Base-by-base conservation (phyloP, 306 rosid genomes). In the Sphenostylis stenocarpa region DNA sequence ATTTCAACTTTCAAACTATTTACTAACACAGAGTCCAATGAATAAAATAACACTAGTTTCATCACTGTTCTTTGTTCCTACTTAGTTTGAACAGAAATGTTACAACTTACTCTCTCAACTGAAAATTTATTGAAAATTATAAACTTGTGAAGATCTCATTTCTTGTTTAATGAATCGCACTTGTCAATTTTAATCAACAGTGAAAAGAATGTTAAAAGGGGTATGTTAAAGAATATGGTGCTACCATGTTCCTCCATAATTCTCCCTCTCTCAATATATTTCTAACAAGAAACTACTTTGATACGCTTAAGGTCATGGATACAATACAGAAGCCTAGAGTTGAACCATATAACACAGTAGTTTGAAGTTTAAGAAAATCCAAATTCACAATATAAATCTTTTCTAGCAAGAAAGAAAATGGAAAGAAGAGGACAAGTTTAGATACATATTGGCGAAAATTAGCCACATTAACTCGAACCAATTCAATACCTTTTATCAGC, bases 311-410 rank as follows among this genome's bases (percentile, higher is more conserved):
- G 48, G 33, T 49, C 20, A 45, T 31, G 56, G 38, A 55, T 58
- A 62, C 56, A 70, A 49, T 19, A 70, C 19, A 62, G 19, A 65
- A 62, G 38, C 64, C n/a, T 36, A 79, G 15, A 36, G 21, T 60
- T 43, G 33, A 60, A 52, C 53, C 36, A 74, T 20, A 26, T 6
- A 49, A 5, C 23, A n/a, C 7, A 14, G 4, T n/a, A 6, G 43
- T 15, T 14, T 7, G 6, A 33, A 23, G 67, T n/a, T 16, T 7
- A 7, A 34, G 28, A 63, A 34, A 63, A 34, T 33, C 16, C 23
- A 31, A 1, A 63, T 34, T 63, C 13, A 8, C 6, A 0, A 33
- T 28, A 60, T 7, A 62, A 33, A 33, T 17, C 16, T 36, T 19
- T 34, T 45, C 38, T 33, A 9, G 19, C 34, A 73, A 26, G n/a